Percentiles rank a stretch among this genome's conserved stretches.
These are phyloP conservation scores for Glonium stellatum DNA, from an alignment of 495 filamentous ascomycete genomes.

Conservation along the genomic window DNA sequence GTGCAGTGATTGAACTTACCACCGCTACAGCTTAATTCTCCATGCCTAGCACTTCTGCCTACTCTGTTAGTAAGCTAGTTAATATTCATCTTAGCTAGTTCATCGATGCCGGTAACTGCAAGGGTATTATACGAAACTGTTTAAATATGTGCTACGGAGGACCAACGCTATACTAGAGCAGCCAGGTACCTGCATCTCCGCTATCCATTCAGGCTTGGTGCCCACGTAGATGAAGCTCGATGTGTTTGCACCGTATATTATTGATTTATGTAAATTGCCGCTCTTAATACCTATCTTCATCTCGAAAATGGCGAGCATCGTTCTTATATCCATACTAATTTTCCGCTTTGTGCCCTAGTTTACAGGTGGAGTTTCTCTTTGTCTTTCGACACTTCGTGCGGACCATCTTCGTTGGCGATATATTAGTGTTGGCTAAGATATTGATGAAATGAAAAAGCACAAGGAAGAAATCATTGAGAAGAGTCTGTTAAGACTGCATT, in stretches of 20 bases:
- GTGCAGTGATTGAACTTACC: slow-evolving; percentile 19
- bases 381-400: slow-evolving; percentile 12
- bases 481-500: slow-evolving; percentile 5
- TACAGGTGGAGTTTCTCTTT: slow-evolving; percentile 13
- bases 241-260: not conserved
- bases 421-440: slow-evolving; percentile 22
- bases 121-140: not conserved
- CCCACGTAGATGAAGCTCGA: slow-evolving; percentile 14
- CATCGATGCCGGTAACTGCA: slow-evolving; percentile 8
- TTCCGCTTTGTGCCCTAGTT: slow-evolving; percentile 3
- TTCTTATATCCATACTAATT: too few relatives aligned
- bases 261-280: not conserved
- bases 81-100: not conserved
- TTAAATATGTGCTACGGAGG: not conserved
- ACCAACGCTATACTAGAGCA: not conserved
- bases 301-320: too few relatives aligned
- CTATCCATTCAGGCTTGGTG: slow-evolving; percentile 11
- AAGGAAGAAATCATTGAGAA: slow-evolving; percentile 21
- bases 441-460: slow-evolving; percentile 22
- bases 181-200: slow-evolving; percentile 4
- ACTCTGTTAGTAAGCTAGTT: slow-evolving; percentile 14
- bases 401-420: slow-evolving; percentile 17
- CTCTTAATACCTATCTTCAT: too few relatives aligned
- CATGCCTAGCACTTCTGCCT: slow-evolving; percentile 8
- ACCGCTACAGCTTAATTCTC: slow-evolving; percentile 9